These are phyloP conservation scores for Aspergillus vadensis DNA, from an alignment of 2,329 filamentous ascomycete species.

Conservation along the genomic window DNA sequence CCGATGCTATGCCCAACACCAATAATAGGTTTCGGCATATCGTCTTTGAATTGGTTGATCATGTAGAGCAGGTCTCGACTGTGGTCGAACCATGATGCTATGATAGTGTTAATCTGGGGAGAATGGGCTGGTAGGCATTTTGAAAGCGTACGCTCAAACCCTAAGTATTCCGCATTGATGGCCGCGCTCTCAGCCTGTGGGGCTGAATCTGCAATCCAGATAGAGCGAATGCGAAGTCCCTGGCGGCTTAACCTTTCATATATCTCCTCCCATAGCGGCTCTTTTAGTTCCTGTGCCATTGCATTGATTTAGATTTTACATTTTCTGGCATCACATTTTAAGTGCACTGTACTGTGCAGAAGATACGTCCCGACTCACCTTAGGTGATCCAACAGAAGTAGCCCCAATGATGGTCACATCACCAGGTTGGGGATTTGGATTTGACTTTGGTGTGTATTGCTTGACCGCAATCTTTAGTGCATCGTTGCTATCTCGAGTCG, in stretches of 20 bases:
- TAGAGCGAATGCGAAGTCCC: constrained; percentile 52
- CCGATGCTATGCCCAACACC: constrained; percentile 88
- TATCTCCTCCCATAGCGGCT: constrained; percentile 9
- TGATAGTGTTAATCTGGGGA: not conserved
- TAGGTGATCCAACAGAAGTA: constrained; percentile 84
- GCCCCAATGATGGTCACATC: constrained; percentile 78
- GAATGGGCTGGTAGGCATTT: not conserved
- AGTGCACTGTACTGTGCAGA: too few species aligned
- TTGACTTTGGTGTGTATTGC: constrained; percentile 74
- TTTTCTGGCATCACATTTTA: not conserved
- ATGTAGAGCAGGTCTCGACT: constrained; percentile 77
- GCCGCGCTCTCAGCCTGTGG: constrained; percentile 73
- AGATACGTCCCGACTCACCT: constrained; percentile 52
- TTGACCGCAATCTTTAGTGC: constrained; percentile 71
- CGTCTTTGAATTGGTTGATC: constrained; percentile 68
- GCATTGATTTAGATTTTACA: not conserved
- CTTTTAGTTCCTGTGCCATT: constrained; percentile 13
- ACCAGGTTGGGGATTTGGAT: constrained; percentile 62
- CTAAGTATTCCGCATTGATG: constrained; percentile 71
- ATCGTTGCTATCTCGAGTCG: constrained; percentile 61
- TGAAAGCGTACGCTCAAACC: constrained; percentile 69
- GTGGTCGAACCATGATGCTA: constrained; percentile 78
- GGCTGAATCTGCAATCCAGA: constrained; percentile 80
- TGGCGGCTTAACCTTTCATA: constrained; percentile 46
- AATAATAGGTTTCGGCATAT: constrained; percentile 74